Conservation (phyloP, 495 filamentous ascomycete species). For the Xylaria acuta region DNA sequence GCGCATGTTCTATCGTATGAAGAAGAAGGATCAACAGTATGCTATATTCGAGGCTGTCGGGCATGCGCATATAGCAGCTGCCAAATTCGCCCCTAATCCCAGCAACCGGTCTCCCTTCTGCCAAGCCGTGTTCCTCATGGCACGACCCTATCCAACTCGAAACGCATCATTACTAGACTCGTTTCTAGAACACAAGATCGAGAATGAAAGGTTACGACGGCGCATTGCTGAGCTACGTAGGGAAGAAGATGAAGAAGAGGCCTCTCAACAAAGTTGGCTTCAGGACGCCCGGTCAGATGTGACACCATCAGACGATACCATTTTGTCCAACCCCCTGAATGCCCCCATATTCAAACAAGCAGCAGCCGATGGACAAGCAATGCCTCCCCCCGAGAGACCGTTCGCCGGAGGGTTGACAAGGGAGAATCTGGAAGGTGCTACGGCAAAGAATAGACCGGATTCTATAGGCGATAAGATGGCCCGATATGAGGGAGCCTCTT, state of each 20-base stretch:
- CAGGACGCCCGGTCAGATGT: conserved; percentile 61
- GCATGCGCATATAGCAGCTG: conserved; percentile 85
- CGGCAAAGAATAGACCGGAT: conserved; percentile 70
- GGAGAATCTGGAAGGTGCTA: conserved; percentile 79
- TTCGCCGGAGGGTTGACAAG: conserved; percentile 72
- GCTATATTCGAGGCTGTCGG: conserved; percentile 88
- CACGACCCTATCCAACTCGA: conserved; percentile 87
- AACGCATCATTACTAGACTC: conserved; percentile 86
- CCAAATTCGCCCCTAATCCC: conserved; percentile 66
- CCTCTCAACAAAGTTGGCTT: conserved; percentile 57
- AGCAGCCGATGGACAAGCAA: conserved; percentile 47
- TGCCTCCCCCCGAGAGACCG: conserved; percentile 75
- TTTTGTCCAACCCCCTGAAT: conserved; percentile 32
- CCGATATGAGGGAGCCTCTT: conserved; percentile 72
- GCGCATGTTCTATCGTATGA: conserved; percentile 89
- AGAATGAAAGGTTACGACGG: conserved; percentile 86
- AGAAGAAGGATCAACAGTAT: conserved; percentile 74
- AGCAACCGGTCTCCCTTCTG: conserved; percentile 72
- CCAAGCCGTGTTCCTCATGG: conserved; percentile 92
- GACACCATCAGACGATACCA: conserved; percentile 58
- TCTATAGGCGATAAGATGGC: conserved; percentile 80
- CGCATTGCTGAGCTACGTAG: conserved; percentile 83
- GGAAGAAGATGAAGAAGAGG: conserved; percentile 79
- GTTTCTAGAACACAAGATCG: conserved; percentile 96
- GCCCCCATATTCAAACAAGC: conserved; percentile 35